phyloP scores from a whole-genome alignment of 495 filamentous ascomycete genomes.

The Penicillium pulvis region DNA sequence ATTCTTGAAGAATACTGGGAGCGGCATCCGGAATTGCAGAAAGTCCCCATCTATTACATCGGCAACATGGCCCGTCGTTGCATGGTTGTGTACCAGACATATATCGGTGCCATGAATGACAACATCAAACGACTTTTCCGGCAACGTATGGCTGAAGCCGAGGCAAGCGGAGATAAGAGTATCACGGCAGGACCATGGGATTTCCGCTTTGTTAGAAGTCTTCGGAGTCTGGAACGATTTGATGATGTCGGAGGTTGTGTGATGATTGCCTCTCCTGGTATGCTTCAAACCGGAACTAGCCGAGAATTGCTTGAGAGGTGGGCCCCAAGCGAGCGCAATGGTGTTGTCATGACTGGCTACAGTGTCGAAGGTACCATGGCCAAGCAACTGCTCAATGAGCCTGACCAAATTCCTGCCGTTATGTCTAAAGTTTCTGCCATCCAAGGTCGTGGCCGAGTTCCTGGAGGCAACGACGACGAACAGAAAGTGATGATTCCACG shows the following conservation, averaged over 20 bases:
- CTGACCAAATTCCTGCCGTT: conserved; percentile 87
- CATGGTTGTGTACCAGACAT: conserved; percentile 98
- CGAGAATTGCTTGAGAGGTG: conserved; percentile 90
- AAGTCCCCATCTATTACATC: conserved; percentile 94
- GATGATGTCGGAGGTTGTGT: conserved; percentile 95
- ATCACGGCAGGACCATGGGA: conserved; percentile 89
- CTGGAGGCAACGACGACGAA: conserved; percentile 55
- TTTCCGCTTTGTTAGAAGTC: conserved; percentile 84
- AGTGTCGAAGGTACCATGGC: conserved; percentile 99
- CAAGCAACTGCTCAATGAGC: conserved; percentile 89
- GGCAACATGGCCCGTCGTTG: conserved; percentile 91
- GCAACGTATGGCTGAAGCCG: conserved; percentile 83
- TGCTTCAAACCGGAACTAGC: conserved; percentile 94
- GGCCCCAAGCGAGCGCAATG: conserved; percentile 94
- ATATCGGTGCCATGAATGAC: conserved; percentile 96
- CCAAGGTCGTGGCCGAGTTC: conserved; percentile 55
- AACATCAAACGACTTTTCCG: conserved; percentile 92
- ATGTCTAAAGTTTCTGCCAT: conserved; percentile 71
- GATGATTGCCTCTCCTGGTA: conserved; percentile 95
- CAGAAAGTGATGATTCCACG: conserved; percentile 89
- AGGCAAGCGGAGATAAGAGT: conserved; percentile 70
- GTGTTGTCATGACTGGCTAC: conserved; percentile 96
- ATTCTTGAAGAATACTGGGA: conserved; percentile 98
- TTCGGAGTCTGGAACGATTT: conserved; percentile 91
- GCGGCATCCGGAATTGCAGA: conserved; percentile 80